Evolutionary conservation across 768 basidiomycete species (phyloP).

Genomic region (Xerocomus potaroensis): DNA sequence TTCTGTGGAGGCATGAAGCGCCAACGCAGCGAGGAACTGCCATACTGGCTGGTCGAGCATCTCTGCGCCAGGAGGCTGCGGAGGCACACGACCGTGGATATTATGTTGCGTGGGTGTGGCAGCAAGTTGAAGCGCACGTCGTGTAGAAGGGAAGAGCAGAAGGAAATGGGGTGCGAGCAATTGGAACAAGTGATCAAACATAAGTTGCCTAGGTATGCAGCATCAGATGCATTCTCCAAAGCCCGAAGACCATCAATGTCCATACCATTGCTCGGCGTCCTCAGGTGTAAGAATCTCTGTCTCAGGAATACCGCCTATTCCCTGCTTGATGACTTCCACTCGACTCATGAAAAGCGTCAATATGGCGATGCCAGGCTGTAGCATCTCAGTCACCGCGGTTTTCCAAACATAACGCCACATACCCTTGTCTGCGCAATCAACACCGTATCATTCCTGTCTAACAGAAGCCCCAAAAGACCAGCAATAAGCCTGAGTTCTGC

Average conservation of each 20-base stretch:
- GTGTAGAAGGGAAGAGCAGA: conserved; percentile 85
- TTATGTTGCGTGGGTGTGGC: conserved; percentile 33
- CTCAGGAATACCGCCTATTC: conserved; percentile 48
- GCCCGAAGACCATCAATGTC: background rate
- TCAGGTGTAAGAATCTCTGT: conserved; percentile 59
- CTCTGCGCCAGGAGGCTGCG: conserved; percentile 56
- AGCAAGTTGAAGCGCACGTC: conserved; percentile 46
- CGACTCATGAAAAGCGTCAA: conserved; percentile 88
- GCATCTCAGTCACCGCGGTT: background rate
- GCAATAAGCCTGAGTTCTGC: conserved; percentile 79
- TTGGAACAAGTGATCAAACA: conserved; percentile 86
- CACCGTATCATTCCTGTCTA: conserved; percentile 74
- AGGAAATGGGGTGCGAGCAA: conserved; percentile 73
- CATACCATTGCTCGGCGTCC: conserved; percentile 78
- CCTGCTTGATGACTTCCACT: conserved; percentile 89
- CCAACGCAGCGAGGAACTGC: conserved; percentile 89
- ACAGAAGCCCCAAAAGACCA: conserved; percentile 77
- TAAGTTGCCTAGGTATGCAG: conserved; percentile 60
- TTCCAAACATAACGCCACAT: conserved; percentile 22
- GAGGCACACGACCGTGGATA: conserved; percentile 51
- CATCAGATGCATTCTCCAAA: conserved; percentile 8
- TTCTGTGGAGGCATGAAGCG: conserved; percentile 75
- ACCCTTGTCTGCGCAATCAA: conserved; percentile 79
- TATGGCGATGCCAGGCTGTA: conserved; percentile 85
- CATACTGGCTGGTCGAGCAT: conserved; percentile 87